A percentile compares a stretch with the other conserved stretches of the same genome.
These are phyloP conservation scores for Exophiala mesophila DNA, from an alignment of 2,329 filamentous ascomycete species.

Conservation along the genomic window DNA sequence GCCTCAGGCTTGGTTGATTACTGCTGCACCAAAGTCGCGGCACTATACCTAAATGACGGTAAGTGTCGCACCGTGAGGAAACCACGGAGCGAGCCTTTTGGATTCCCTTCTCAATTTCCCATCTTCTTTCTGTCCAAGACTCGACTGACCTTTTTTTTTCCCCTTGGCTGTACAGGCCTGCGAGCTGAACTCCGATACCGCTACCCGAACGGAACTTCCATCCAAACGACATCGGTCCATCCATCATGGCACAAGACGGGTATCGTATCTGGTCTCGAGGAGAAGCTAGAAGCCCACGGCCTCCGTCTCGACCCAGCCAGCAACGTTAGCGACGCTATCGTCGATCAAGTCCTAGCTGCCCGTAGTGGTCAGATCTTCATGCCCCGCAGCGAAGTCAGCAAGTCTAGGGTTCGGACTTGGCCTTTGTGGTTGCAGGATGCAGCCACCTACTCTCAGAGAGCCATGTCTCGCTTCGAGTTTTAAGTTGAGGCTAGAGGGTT, in stretches of 20 bases:
- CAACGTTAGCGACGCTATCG: conserved; percentile 51
- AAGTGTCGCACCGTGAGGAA: too few relatives aligned
- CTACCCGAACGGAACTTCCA: conserved; percentile 20
- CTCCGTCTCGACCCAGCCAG: conserved; percentile 17
- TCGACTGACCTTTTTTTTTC: background rate
- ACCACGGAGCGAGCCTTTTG: too few relatives aligned
- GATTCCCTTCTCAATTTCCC: too few relatives aligned
- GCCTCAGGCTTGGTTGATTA: conserved; percentile 66
- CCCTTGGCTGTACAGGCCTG: conserved; percentile 31
- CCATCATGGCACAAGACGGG: conserved; percentile 24
- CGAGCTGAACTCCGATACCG: conserved; percentile 57
- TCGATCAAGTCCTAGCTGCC: conserved; percentile 36
- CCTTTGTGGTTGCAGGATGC: conserved; percentile 25
- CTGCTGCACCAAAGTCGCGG: conserved; percentile 60
- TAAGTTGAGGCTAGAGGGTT: too few relatives aligned
- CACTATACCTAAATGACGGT: conserved; percentile 64
- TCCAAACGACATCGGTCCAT: conserved; percentile 23
- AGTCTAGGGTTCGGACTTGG: conserved; percentile 6
- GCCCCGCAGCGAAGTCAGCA: conserved; percentile 15
- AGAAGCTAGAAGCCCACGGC: conserved; percentile 53
- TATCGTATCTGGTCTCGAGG: conserved; percentile 44
- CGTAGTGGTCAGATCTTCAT: conserved; percentile 23
- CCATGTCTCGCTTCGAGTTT: conserved; percentile 1
- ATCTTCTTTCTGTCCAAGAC: too few relatives aligned
- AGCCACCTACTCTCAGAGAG: conserved; percentile 4